Evolutionary conservation across 495 filamentous ascomycete genomes (phyloP).

Genomic region (Trypethelium eluteriae): DNA sequence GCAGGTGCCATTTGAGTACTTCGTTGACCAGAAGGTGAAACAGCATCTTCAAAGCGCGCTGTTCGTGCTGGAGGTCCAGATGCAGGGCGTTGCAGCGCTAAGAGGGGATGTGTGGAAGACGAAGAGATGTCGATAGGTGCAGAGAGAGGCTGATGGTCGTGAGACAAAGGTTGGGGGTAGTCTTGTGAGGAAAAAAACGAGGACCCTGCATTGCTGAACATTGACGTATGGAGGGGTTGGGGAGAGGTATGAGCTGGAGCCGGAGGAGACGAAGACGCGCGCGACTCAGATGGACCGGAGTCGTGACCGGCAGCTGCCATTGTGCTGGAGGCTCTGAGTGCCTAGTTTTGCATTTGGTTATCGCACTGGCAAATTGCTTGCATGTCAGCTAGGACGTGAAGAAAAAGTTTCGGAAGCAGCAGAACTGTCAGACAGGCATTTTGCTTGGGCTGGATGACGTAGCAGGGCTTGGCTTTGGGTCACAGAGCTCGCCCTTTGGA

Average conservation of each 20-base stretch:
- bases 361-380: not conserved
- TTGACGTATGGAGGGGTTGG: constrained; percentile 1
- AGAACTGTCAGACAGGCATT: not conserved
- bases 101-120: not conserved
- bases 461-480: not conserved
- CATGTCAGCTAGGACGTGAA: not conserved
- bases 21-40: constrained; percentile 8
- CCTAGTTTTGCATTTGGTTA: not conserved
- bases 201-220: constrained; percentile 4
- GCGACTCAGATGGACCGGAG: not conserved
- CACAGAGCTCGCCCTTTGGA: not conserved
- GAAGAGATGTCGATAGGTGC: not conserved
- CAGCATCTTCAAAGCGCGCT: constrained; percentile 10
- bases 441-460: not conserved
- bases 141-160: constrained; percentile 5
- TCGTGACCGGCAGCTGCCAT: not conserved
- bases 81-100: constrained; percentile 7
- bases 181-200: constrained; percentile 7
- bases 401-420: not conserved
- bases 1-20: constrained; percentile 25
- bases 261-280: not conserved
- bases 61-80: constrained; percentile 12
- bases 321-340: not conserved
- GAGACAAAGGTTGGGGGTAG: not conserved
- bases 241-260: not conserved